Evolutionary conservation across 352 stramenopile species (phyloP).

Genomic region (Phytopythium boreale): DNA sequence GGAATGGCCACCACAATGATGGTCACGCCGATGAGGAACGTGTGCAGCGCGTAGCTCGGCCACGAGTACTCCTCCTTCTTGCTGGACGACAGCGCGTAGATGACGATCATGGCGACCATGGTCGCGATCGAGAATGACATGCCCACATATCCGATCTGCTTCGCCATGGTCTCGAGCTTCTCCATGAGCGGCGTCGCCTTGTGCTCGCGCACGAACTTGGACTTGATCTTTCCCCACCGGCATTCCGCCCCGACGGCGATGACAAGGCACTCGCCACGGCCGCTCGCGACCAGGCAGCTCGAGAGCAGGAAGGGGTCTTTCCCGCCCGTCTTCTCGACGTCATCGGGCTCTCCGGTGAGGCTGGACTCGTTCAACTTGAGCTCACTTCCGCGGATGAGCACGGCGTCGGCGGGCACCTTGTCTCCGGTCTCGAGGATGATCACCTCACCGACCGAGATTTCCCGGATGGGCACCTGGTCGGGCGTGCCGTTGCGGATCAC

Average conservation of each 20-base stretch:
- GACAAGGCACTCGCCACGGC: conserved; percentile 73
- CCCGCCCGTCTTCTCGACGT: conserved; percentile 79
- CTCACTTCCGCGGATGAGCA: conserved; percentile 91
- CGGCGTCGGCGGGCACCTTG: conserved; percentile 92
- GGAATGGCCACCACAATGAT: conserved; percentile 95
- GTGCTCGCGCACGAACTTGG: conserved; percentile 86
- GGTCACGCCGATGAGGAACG: conserved; percentile 93
- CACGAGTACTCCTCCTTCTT: conserved; percentile 66
- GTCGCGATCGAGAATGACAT: conserved; percentile 85
- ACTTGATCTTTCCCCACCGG: conserved; percentile 91
- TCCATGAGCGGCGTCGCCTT: conserved; percentile 91
- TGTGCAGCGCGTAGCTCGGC: conserved; percentile 88
- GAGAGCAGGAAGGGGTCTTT: conserved; percentile 89
- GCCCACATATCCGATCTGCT: conserved; percentile 85
- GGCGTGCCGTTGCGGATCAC: conserved; percentile 67
- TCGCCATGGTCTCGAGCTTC: conserved; percentile 91
- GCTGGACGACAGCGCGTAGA: conserved; percentile 60
- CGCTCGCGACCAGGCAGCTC: conserved; percentile 73
- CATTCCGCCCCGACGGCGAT: conserved; percentile 79
- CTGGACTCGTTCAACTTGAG: conserved; percentile 95
- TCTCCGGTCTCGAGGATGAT: conserved; percentile 93
- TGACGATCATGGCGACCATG: conserved; percentile 85
- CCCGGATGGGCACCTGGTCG: conserved; percentile 64
- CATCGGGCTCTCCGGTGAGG: conserved; percentile 95
- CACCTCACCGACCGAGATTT: conserved; percentile 84